A percentile compares a stretch with the other conserved stretches of the same genome.
Evolutionary conservation across 768 basidiomycete species (phyloP).

Genomic region (Mycena capillaripes): DNA sequence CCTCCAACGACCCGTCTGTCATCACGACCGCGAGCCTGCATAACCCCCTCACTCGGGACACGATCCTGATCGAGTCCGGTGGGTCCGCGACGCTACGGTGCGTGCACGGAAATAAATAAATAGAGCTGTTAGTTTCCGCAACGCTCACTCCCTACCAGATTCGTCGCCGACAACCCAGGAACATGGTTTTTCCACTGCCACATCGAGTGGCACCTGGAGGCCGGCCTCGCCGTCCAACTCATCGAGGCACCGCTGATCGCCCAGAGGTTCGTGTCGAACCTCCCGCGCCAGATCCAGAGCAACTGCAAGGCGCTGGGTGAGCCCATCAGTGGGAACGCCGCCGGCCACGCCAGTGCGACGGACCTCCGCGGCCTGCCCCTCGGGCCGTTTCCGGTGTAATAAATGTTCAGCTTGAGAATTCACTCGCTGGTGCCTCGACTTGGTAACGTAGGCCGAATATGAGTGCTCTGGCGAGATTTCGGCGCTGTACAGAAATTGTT

Average conservation of each 20-base stretch:
- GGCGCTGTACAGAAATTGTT: too few relatives aligned
- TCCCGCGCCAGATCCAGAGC: constrained; percentile 74
- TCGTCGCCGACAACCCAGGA: constrained; percentile 94
- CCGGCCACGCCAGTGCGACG: constrained; percentile 77
- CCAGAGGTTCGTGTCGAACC: constrained; percentile 63
- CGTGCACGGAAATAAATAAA: too few relatives aligned
- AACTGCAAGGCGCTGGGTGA: constrained; percentile 78
- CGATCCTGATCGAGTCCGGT: constrained; percentile 79
- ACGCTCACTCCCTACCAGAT: constrained; percentile 21
- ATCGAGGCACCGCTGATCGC: constrained; percentile 84
- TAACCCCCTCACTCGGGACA: constrained; percentile 96
- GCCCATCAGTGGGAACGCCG: constrained; percentile 86
- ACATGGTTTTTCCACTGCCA: constrained; percentile 91
- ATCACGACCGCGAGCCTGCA: constrained; percentile 83
- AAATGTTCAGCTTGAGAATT: too few relatives aligned
- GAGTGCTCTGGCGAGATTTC: too few relatives aligned
- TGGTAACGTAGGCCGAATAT: too few relatives aligned
- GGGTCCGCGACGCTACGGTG: constrained; percentile 79
- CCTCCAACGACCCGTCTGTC: constrained; percentile 77
- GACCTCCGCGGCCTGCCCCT: constrained; percentile 75
- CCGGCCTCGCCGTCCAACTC: constrained; percentile 88
- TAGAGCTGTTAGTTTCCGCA: neutral
- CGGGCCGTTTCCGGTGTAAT: constrained; percentile 83
- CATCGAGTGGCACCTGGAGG: constrained; percentile 89
- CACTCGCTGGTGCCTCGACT: too few relatives aligned